A percentile compares a stretch with the other conserved stretches of the same genome.
These are phyloP conservation scores for Starmerella geochares DNA, from an alignment of 805 yeast species.

Conservation along the genomic window DNA sequence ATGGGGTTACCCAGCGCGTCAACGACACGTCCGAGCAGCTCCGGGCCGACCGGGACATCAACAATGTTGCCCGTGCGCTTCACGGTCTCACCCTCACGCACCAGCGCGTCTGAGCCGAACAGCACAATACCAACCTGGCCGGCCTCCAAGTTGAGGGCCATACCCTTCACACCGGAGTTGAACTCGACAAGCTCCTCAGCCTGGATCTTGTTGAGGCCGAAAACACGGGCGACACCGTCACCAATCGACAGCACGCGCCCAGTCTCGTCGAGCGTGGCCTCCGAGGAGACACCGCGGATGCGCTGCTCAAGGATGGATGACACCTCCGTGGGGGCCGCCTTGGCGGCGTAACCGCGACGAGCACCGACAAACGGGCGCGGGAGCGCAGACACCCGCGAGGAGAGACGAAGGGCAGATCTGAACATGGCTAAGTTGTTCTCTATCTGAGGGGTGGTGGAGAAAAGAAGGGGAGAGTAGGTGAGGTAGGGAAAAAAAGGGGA, in stretches of 20 bases:
- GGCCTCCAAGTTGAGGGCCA: conserved; percentile 99
- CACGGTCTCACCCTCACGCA: conserved; percentile 98
- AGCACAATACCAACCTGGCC: conserved; percentile 99
- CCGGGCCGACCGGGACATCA: conserved; percentile 98
- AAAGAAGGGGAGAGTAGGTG: conserved; percentile 12
- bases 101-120: conserved; percentile 97
- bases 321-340: conserved; percentile 99
- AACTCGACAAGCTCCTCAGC: conserved; percentile 99
- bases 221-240: conserved; percentile 99
- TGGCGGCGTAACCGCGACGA: conserved; percentile 73
- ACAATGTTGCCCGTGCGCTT: conserved; percentile 99
- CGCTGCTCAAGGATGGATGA: conserved; percentile 98
- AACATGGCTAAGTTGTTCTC: conserved; percentile 28
- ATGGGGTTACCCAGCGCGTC: conserved; percentile 99
- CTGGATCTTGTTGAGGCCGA: conserved; percentile 98
- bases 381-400: conserved; percentile 33
- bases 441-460: conserved; percentile 11
- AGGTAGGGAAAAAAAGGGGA: conserved; percentile 20
- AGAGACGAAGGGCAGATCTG: conserved; percentile 36
- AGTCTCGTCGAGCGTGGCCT: conserved; percentile 95
- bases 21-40: conserved; percentile 95
- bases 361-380: conserved; percentile 31
- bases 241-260: conserved; percentile 99
- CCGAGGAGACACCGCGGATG: conserved; percentile 97
- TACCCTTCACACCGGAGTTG: conserved; percentile 99